Percentiles rank a stretch among this genome's conserved stretches.
phyloP scores from a whole-genome alignment of 441 rosid species.

The Gossypium lobatum region DNA sequence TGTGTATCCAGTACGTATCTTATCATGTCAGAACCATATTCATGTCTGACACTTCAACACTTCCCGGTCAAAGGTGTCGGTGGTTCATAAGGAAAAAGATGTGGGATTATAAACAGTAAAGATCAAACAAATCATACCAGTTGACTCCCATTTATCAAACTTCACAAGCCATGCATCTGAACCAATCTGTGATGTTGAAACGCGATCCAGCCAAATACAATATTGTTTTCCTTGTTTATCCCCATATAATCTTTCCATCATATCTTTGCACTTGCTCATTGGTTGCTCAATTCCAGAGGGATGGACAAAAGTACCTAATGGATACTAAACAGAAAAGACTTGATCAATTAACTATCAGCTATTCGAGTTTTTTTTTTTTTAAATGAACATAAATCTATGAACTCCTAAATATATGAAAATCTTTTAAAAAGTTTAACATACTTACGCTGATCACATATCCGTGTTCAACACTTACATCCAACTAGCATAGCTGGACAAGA shows the following conservation, averaged over 20 bases:
- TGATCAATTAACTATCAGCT: background rate
- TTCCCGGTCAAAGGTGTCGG: background rate
- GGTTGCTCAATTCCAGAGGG: constrained; percentile 53
- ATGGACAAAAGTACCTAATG: constrained; percentile 40
- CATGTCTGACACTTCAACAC: background rate
- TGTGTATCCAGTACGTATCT: background rate
- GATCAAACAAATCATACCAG: constrained; percentile 30
- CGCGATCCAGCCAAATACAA: constrained; percentile 46
- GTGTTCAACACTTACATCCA: background rate
- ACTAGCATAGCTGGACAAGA: background rate
- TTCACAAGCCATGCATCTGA: constrained; percentile 46
- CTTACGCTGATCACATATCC: background rate
- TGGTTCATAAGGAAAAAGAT: background rate
- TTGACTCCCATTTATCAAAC: constrained; percentile 56
- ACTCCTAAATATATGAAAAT: background rate
- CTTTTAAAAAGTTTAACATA: background rate
- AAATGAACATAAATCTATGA: background rate
- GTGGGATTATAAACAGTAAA: background rate
- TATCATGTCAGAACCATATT: background rate
- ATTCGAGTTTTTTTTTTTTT: background rate
- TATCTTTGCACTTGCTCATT: constrained; percentile 39
- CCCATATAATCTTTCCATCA: constrained; percentile 34
- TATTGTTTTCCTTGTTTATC: constrained; percentile 37
- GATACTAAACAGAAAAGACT: constrained; percentile 28
- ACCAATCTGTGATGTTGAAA: constrained; percentile 35